Base-by-base conservation (phyloP, 2,329 filamentous ascomycete species). In the Diaporthe helianthi region DNA sequence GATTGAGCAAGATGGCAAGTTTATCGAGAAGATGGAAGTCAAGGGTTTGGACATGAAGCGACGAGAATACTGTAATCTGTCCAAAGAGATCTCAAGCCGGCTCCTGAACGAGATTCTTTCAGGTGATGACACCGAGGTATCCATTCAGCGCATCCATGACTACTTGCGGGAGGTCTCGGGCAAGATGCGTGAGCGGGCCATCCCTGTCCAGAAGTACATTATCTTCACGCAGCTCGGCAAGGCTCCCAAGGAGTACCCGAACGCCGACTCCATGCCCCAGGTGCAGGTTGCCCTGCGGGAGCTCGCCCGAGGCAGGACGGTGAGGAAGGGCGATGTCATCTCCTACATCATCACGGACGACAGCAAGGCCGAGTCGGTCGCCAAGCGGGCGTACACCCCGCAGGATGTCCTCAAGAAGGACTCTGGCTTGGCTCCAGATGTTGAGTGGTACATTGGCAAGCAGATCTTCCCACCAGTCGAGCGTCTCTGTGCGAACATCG, bases 151-250 rank as follows among this genome's bases (percentile, higher is more conserved):
- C 72, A 94, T 99, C 70, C 96, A 99, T 79, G 94, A 97, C 69
- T 95, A 98, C 76, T 87, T 99, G 26, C 89, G 93, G 41, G 91
- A 97, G 31, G 89, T 96, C n/a, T 86, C 93, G 0, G 84, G 84
- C 73, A 93, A 94, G 81, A 98, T 99, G 93, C 92, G 94, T 64
- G 91, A 93, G 73, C 90, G 90, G 73, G 81, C 84, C 13, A 85
- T 97, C 53, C 92, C 93, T 0, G 83, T 88, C 4, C 89, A 91
- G 74, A 98, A 98, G 83, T 99, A 98, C 82, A 97, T 94, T 75
- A 99, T 99, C 78, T 97, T 93, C 80, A 98, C 95, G 9, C 97
- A 98, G 84, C 92, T 99, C 68, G 96, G 96, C 74, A 99, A 99
- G 79, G 88, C 91, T 41, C 96, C 96, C 2, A 91, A 91, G 72